Evolutionary conservation across 2,329 filamentous ascomycete species (phyloP), one percentile per base, ranked within the genome.

Genomic region (Ascochyta rabiei): DNA sequence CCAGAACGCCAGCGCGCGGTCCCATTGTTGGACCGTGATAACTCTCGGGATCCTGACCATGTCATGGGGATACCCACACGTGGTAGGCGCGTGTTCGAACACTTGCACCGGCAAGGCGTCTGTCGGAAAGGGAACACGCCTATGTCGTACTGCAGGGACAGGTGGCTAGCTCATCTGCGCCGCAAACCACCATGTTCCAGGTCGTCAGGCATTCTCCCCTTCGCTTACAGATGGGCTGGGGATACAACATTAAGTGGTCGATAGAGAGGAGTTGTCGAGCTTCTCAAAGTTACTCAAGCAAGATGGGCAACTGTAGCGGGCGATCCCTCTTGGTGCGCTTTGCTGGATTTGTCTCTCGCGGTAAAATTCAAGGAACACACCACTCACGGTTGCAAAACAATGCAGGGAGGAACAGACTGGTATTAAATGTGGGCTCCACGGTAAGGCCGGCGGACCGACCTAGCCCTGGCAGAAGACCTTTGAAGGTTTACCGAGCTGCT

Each of bases 31-130:
- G 43, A 37, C 53, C 53, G 53, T 52, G 48, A 48, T 34, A 7
- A 30, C 21, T 41, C 18, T 50, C 52, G 52, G 52, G 37, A 55
- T 55, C 41, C 52, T 47, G 47, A 12, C 52, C 52, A 50, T 55
- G 46, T 55, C 33, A 42, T 42, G 52, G 52, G 42, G 40, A 34
- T 41, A 19, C 37, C 48, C 43, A 56, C 53, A 56, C 53, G 48
- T 56, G 53, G 53, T 56, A 52, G 44, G 48, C 53, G 53, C 53
- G 48, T 56, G 53, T 52, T 19, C 47, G 51, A 52, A 48, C 33
- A 47, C 33, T 48, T 39, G 47, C 47, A 43, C 53, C 47, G 53
- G 40, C 41, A 42, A 49, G 35, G 33, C 24, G 52, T 50, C 42
- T 55, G 46, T 50, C 46, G 46, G 52, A 50, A 55, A 43, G 39